Evolutionary conservation across 805 yeast genomes (phyloP).

Genomic region (Maudiozyma saulgeensis): DNA sequence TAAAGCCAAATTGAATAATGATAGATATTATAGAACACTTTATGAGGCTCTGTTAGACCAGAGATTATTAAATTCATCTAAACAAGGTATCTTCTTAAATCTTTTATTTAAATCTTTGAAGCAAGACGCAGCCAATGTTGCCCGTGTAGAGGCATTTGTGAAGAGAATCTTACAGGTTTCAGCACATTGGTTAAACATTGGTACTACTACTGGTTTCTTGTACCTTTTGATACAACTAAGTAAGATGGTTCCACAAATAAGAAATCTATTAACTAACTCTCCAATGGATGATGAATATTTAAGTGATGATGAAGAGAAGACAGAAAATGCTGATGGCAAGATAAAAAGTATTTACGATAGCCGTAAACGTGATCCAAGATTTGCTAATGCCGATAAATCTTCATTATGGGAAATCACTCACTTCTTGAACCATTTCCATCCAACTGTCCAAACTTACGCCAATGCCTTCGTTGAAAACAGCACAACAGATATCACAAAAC

Average conservation of each 20-base stretch:
- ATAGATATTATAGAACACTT: constrained; percentile 75
- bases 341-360: constrained; percentile 53
- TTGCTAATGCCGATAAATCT: constrained; percentile 72
- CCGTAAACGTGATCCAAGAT: constrained; percentile 85
- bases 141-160: constrained; percentile 78
- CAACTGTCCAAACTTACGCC: constrained; percentile 80
- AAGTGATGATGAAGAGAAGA: constrained; percentile 38
- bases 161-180: constrained; percentile 84
- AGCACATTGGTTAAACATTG: constrained; percentile 76
- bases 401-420: constrained; percentile 81
- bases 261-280: constrained; percentile 49
- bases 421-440: constrained; percentile 79
- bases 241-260: constrained; percentile 54
- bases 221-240: constrained; percentile 62
- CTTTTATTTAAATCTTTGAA: constrained; percentile 76
- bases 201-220: constrained; percentile 78
- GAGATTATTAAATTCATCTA: constrained; percentile 75
- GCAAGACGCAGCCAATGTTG: constrained; percentile 45
- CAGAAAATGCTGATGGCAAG: constrained; percentile 22
- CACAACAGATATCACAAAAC: constrained; percentile 48
- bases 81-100: constrained; percentile 86
- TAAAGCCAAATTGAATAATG: constrained; percentile 45
- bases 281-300: constrained; percentile 42
- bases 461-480: constrained; percentile 44
- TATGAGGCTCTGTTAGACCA: constrained; percentile 85